Conservation (phyloP, 768 basidiomycete species). For the Mycena filopes region DNA sequence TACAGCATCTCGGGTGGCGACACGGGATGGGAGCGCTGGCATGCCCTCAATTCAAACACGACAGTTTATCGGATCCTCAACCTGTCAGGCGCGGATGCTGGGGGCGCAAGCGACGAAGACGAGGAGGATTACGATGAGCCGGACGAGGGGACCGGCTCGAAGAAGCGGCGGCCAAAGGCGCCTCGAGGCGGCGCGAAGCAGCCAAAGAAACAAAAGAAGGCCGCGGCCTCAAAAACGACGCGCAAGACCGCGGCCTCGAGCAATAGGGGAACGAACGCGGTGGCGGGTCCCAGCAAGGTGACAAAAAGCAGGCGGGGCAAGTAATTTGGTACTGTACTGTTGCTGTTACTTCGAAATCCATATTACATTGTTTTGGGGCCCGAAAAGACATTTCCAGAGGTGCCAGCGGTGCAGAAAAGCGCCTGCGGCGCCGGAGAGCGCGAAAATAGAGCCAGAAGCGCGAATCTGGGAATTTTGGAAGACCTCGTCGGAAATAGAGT, state of each 20-base stretch:
- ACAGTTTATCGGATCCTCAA: neutral
- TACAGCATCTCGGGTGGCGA: neutral
- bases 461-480: neutral
- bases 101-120: neutral
- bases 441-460: neutral
- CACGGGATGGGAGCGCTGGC: constrained; percentile 3
- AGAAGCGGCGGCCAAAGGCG: neutral
- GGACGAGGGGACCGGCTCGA: neutral
- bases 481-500: too few relatives aligned
- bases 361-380: too few relatives aligned
- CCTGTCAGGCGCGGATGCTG: neutral
- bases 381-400: too few relatives aligned
- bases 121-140: constrained; percentile 5
- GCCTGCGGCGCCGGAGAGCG: neutral
- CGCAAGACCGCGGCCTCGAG: too few relatives aligned
- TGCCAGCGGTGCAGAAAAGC: too few relatives aligned
- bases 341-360: too few relatives aligned
- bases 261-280: too few relatives aligned
- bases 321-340: too few relatives aligned
- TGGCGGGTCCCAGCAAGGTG: too few relatives aligned
- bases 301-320: too few relatives aligned
- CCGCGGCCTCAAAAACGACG: too few relatives aligned
- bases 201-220: too few relatives aligned
- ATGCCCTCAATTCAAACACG: neutral
- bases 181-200: constrained; percentile 11